These are phyloP conservation scores for Tetramitus jugosus DNA, from an alignment of 208 protist species.

Conservation along the genomic window DNA sequence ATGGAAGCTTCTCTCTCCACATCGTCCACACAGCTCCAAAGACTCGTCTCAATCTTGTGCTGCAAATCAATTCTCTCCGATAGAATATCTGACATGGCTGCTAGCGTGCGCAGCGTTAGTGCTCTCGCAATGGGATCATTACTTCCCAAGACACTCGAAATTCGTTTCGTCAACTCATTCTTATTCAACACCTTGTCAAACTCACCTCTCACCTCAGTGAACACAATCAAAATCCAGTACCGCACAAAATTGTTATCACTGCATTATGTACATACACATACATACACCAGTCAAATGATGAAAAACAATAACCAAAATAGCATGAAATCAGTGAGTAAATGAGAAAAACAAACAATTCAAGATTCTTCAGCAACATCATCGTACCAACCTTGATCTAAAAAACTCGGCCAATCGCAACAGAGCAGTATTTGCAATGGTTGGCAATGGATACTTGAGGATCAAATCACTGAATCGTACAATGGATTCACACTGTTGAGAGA, in stretches of 20 bases:
- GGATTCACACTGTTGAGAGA: neutral
- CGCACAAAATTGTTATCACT: slow-evolving; percentile 21
- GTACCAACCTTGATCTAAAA: neutral
- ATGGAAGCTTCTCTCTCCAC: neutral
- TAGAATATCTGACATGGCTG: slow-evolving; percentile 6
- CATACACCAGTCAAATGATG: no score
- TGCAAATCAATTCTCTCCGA: slow-evolving; percentile 8
- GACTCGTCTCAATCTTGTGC: neutral
- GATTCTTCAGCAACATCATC: neutral
- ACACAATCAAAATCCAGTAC: slow-evolving; percentile 7
- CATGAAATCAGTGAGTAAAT: no score
- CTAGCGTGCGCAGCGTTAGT: neutral
- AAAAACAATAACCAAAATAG: no score
- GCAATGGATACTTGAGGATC: neutral
- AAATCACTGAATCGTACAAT: slow-evolving; percentile 16
- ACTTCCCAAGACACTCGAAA: neutral
- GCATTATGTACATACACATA: neutral
- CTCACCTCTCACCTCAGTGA: neutral
- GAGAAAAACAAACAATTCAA: no score
- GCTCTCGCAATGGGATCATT: slow-evolving; percentile 22
- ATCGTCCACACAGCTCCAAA: neutral
- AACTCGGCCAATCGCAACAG: slow-evolving; percentile 7
- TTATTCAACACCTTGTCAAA: slow-evolving; percentile 17
- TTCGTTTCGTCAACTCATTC: neutral
- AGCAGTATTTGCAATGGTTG: neutral